Base-by-base conservation (phyloP, 768 basidiomycete genomes). In the Hydnomerulius pinastri region DNA sequence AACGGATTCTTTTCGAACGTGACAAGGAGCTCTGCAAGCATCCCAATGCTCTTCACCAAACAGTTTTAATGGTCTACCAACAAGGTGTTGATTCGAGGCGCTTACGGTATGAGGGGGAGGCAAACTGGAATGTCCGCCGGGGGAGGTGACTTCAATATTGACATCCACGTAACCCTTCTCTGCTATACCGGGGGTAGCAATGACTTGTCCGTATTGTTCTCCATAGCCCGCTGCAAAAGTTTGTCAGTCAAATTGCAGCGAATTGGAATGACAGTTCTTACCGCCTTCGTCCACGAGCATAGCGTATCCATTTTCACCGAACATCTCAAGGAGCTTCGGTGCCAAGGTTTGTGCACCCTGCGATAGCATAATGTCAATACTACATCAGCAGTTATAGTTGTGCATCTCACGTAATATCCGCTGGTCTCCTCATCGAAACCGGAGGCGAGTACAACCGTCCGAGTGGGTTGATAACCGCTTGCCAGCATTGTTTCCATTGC, bases 231-330 rank as follows among this genome's bases (percentile, higher is more conserved):
- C 85, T 75, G 54, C 24, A 37, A 46, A 12, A n/a, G 10, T 33
- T 4, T 38, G 24, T 50, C 46, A 51, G 45, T 18, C 43, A 4
- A 53, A 11, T 13, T n/a, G n/a, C 15, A 18, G 15, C 39, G 33
- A 12, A 37, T n/a, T 2, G 32, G 12, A 39, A 53, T 33, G 5
- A 10, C 29, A 37, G 27, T 23, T 65, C 73, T 60, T 65, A 84
- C 90, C 81, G 28, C 94, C 93, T 74, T 98, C 95, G 62, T 98
- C 95, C 27, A 98, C 76, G 38, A 97, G 66, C 63, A 96, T 76
- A 0, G 88, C 82, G 62, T 92, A 83, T 4, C 81, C 78, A 60
- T 92, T 68, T 51, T 79, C 64, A 29, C 92, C 93, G 62, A 90
- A 95, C 13, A 73, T 76, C 3, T 75, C 57, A 40, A 81, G 64